Conservation (phyloP, 179 eudicot genomes). For the Camellia oleifera region DNA sequence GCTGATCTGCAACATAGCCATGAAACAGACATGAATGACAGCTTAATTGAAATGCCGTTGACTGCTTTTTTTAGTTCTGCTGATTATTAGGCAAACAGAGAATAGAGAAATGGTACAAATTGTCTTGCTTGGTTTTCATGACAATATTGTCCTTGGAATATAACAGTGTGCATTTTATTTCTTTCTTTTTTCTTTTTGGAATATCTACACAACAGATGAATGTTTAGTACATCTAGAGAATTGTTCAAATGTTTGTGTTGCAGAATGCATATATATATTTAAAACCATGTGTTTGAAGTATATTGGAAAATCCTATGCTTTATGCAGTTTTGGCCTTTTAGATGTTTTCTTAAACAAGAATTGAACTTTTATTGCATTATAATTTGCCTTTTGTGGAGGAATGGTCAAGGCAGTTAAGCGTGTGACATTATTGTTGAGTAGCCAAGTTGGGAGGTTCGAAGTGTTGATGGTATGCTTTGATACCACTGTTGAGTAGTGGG, state of each 20-base stretch:
- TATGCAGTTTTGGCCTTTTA: neutral
- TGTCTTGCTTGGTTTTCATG: neutral
- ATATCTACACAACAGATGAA: neutral
- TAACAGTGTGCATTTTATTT: neutral
- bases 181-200: neutral
- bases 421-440: too few species aligned
- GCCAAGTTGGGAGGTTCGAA: too few species aligned
- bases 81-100: slow-evolving; percentile 18
- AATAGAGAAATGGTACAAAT: neutral
- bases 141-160: neutral
- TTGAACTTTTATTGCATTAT: too few species aligned
- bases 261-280: neutral
- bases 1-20: slow-evolving; percentile 6
- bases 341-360: too few species aligned
- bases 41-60: slow-evolving; percentile 15
- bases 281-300: neutral
- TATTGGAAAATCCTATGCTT: neutral
- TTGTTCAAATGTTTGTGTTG: neutral
- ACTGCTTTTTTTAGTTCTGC: slow-evolving; percentile 26
- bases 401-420: too few species aligned
- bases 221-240: neutral
- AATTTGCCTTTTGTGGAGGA: too few species aligned
- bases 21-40: neutral
- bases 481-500: too few species aligned
- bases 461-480: too few species aligned